Base-by-base conservation (phyloP, 805 yeast genomes). In the Pichia heedii region DNA sequence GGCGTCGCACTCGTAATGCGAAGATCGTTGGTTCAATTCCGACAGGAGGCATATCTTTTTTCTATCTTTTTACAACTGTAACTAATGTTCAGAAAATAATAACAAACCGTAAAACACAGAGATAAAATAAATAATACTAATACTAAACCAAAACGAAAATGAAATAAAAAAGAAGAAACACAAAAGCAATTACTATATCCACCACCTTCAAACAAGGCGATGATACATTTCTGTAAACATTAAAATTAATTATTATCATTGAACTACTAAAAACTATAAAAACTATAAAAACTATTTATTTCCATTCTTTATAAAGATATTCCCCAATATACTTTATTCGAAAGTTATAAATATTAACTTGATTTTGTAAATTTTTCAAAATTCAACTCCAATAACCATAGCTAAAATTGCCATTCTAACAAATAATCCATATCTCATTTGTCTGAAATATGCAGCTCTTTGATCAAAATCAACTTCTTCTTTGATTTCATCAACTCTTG, bases 401-500 rank as follows among this genome's bases (percentile, higher is more conserved):
- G 97, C 96, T 62, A 93, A 76, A 56, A 93, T 72, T 11, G 99
- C 98, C 99, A 93, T 93, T 76, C 99, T 88, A 38, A 94, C 96
- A 62, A 82, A 93, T 64, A 93, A 74, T 49, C 99, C 99, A 63
- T 93, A 90, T 67, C 95, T 84, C 98, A 93, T 93, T 74, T 93
- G 97, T 78, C 99, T 84, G 76, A 93, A 93, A 73, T 93, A 93
- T 47, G 98, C 97, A 52, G 98, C 97, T 67, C 99, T 84, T 67
- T 90, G 97, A 68, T 93, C 99, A 61, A 90, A 93, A 66, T 93
- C 99, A 58, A 93, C 97, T 71, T 93, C 98, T 69, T 89, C 97
- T 60, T 84, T 84, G 56, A 93, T 90, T 70, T 93, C 99, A 58
- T 79, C 83, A 52, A 87, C 89, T 68, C 99, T 84, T 63, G 99